phyloP scores from a whole-genome alignment of 805 yeast genomes.

The Wickerhamiella sergipiensis region DNA sequence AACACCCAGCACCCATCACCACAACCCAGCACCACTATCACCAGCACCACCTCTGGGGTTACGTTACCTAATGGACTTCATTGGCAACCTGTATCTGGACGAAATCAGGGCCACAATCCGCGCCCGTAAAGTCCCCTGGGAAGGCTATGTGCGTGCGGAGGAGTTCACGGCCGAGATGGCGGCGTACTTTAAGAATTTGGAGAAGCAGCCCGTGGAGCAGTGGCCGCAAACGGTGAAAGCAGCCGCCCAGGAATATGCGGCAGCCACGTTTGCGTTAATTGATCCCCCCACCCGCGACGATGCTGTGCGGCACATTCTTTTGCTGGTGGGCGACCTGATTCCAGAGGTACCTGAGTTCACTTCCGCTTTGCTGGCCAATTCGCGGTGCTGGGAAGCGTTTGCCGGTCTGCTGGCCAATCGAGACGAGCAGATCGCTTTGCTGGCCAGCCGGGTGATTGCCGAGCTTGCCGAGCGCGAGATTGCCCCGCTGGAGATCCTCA shows the following conservation, averaged over 20 bases:
- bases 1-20: too few species aligned
- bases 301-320: slow-evolving; percentile 50
- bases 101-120: slow-evolving; percentile 42
- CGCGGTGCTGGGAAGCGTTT: slow-evolving; percentile 31
- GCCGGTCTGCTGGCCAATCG: slow-evolving; percentile 32
- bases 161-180: slow-evolving; percentile 59
- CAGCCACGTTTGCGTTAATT: slow-evolving; percentile 41
- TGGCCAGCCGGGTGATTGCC: slow-evolving; percentile 42
- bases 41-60: background rate
- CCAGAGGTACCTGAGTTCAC: slow-evolving; percentile 20
- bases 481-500: slow-evolving; percentile 27
- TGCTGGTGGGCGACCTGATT: slow-evolving; percentile 44
- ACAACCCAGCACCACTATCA: background rate
- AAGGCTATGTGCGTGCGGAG: slow-evolving; percentile 66
- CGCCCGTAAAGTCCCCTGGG: slow-evolving; percentile 83
- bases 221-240: slow-evolving; percentile 22
- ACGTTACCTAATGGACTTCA: slow-evolving; percentile 3
- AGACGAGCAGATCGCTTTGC: slow-evolving; percentile 44
- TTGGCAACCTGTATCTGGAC: slow-evolving; percentile 21
- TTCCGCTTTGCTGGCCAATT: slow-evolving; percentile 30
- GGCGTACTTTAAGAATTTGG: slow-evolving; percentile 39
- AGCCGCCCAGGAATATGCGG: slow-evolving; percentile 39
- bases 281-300: slow-evolving; percentile 44
- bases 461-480: slow-evolving; percentile 28
- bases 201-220: slow-evolving; percentile 28